These are phyloP conservation scores for Digitaria exilis DNA, from an alignment of 202 grass and related monocot species.

Conservation along the genomic window DNA sequence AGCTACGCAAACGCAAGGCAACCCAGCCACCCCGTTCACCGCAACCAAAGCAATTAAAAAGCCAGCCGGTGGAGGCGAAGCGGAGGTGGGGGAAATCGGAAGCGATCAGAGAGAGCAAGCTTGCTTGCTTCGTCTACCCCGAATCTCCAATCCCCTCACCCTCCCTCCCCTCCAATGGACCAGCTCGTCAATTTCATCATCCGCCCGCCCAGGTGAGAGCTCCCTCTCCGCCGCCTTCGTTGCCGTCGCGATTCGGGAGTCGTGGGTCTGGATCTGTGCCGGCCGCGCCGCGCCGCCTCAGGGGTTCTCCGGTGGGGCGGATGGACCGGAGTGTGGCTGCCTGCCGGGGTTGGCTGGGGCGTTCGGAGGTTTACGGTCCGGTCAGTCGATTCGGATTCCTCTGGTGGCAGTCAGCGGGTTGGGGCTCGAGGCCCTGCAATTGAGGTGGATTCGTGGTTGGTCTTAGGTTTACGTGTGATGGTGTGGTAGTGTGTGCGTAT, in stretches of 20 bases:
- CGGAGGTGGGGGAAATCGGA: constrained; percentile 17
- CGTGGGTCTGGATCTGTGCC: constrained; percentile 46
- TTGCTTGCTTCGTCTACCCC: constrained; percentile 17
- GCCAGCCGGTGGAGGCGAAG: neutral
- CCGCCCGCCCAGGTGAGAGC: constrained; percentile 85
- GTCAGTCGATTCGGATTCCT: neutral
- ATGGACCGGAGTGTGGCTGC: neutral
- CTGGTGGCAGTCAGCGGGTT: neutral
- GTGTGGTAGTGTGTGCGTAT: neutral
- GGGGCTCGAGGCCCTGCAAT: neutral
- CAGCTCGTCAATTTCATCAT: constrained; percentile 99
- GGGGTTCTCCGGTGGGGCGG: neutral
- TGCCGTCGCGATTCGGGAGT: constrained; percentile 18
- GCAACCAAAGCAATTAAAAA: constrained; percentile 48
- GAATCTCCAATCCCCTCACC: constrained; percentile 15
- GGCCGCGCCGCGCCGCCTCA: neutral
- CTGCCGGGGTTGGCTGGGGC: no score
- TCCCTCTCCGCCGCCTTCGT: neutral
- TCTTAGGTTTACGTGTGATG: neutral
- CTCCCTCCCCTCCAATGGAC: constrained; percentile 54
- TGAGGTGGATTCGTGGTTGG: constrained; percentile 17
- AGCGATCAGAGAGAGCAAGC: constrained; percentile 25
- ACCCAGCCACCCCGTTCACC: neutral
- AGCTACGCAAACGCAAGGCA: no score
- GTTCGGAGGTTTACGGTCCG: neutral